Percentiles rank a stretch among this genome's conserved stretches.
Conservation (phyloP, 441 rosid species). For the Sinapis alba region DNA sequence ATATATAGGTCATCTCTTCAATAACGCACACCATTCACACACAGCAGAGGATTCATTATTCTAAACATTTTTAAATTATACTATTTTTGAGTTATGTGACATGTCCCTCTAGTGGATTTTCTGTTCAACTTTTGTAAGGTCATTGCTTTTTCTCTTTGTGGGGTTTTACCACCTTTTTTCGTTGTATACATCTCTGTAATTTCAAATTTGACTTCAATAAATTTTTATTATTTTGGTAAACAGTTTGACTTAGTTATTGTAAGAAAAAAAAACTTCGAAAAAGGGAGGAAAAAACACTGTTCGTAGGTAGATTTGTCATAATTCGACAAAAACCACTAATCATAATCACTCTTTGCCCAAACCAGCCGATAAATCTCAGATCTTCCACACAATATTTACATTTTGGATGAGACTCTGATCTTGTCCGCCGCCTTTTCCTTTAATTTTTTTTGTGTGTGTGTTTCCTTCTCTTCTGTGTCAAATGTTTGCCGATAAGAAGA, state of each 20-base stretch:
- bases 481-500: slow-evolving; percentile 39
- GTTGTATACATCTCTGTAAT: background rate
- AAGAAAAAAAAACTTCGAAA: background rate
- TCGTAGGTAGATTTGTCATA: slow-evolving; percentile 5
- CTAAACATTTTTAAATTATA: background rate
- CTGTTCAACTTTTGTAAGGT: slow-evolving; percentile 15
- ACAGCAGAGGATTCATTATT: background rate
- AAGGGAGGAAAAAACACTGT: slow-evolving; percentile 23
- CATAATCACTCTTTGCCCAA: slow-evolving; percentile 15
- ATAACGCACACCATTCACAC: slow-evolving; percentile 11
- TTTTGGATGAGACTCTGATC: slow-evolving; percentile 16
- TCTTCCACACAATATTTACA: background rate
- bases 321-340: slow-evolving; percentile 17
- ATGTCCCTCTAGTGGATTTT: background rate
- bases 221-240: background rate
- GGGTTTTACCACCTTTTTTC: background rate
- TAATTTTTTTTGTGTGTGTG: background rate
- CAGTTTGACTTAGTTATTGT: background rate
- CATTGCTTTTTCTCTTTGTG: background rate
- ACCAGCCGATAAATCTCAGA: slow-evolving; percentile 26
- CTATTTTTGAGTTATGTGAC: background rate
- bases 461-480: slow-evolving; percentile 7
- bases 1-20: slow-evolving; percentile 2
- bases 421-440: background rate
- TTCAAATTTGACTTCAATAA: slow-evolving; percentile 19